Conservation (phyloP, 225 moss, liverwort and hornwort genomes). For the Marchantia paleacea region DNA sequence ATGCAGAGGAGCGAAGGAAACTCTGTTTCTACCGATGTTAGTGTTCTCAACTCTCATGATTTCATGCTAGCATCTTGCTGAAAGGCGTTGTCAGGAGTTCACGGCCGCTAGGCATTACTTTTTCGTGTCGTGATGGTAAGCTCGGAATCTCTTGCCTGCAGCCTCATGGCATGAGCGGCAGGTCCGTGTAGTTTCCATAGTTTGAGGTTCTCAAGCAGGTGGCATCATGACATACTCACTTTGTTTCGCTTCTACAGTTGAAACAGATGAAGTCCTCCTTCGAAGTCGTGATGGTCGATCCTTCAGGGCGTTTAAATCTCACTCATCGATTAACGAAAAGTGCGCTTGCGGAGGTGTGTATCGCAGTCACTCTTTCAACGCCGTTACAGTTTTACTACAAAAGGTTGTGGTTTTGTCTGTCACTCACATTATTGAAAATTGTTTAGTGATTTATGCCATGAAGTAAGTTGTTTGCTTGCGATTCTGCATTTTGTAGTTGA, state of each 20-base stretch:
- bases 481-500: slow-evolving; percentile 47
- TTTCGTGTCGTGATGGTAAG: too few relatives aligned
- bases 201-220: not conserved
- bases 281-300: slow-evolving; percentile 69
- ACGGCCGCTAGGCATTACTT: too few relatives aligned
- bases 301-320: slow-evolving; percentile 63
- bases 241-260: slow-evolving; percentile 34
- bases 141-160: not conserved
- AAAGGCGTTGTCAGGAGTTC: not conserved
- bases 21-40: slow-evolving; percentile 16
- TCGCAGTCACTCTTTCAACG: too few relatives aligned
- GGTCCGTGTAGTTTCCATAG: not conserved
- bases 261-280: slow-evolving; percentile 61
- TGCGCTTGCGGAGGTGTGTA: slow-evolving; percentile 60
- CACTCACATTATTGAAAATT: too few relatives aligned
- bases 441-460: too few relatives aligned
- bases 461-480: not conserved
- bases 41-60: not conserved
- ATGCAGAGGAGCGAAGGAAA: slow-evolving; percentile 19
- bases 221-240: not conserved
- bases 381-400: too few relatives aligned
- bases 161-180: not conserved
- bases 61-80: not conserved
- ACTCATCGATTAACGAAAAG: slow-evolving; percentile 74
- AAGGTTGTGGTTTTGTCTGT: too few relatives aligned